Conservation (phyloP, 768 basidiomycete genomes). For the Suillus clintonianus region DNA sequence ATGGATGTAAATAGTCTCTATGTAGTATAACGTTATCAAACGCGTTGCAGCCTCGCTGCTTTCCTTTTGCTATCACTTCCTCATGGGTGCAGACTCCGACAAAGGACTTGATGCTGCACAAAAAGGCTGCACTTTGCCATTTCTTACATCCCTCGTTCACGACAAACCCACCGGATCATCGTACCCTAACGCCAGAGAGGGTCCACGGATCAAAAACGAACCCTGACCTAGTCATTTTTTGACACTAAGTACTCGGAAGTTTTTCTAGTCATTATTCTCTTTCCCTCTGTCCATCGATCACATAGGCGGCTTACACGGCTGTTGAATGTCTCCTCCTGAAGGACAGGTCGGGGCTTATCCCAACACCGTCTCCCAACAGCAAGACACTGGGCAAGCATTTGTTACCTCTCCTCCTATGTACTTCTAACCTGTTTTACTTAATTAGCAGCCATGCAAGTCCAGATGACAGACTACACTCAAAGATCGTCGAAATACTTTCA, state of each 20-base stretch:
- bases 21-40: neutral
- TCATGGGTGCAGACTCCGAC: neutral
- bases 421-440: neutral
- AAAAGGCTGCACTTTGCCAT: neutral
- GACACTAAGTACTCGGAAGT: neutral
- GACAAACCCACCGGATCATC: neutral
- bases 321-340: neutral
- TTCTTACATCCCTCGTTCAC: neutral
- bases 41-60: neutral
- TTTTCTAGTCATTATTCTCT: neutral
- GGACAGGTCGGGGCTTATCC: neutral
- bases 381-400: neutral
- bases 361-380: neutral
- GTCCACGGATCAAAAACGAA: neutral
- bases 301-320: neutral
- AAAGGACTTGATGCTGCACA: neutral
- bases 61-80: neutral
- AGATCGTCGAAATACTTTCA: constrained; percentile 46
- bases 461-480: constrained; percentile 22
- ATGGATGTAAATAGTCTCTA: neutral
- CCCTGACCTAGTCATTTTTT: neutral
- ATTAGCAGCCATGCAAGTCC: neutral
- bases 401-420: neutral
- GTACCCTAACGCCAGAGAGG: neutral
- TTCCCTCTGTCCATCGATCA: neutral